A percentile compares a stretch with the other conserved stretches of the same genome.
Conservation (phyloP, 2,329 filamentous ascomycete genomes). For the Hymenoscyphus infarciens region DNA sequence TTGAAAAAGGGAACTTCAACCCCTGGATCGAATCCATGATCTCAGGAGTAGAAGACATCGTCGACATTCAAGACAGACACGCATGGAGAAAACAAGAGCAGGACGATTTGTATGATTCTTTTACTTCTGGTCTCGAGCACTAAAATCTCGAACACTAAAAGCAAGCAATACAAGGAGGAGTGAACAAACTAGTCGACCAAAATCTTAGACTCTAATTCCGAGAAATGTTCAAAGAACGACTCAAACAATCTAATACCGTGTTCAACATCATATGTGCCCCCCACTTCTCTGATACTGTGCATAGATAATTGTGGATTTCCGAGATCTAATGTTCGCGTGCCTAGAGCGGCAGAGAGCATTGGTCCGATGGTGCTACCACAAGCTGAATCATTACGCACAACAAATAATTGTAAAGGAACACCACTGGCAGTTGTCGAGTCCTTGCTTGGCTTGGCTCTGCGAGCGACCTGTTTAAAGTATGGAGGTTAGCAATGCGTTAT, state of each 20-base stretch:
- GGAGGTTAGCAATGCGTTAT: not conserved
- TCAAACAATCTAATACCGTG: conserved; percentile 83
- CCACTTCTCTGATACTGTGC: conserved; percentile 95
- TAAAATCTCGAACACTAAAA: not conserved
- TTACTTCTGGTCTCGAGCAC: not conserved
- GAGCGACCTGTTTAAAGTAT: conserved; percentile 50
- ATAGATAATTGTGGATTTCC: conserved; percentile 94
- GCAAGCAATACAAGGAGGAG: not conserved
- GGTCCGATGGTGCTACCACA: conserved; percentile 97
- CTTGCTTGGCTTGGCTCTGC: conserved; percentile 49
- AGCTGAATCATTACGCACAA: conserved; percentile 90
- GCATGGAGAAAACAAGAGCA: not conserved
- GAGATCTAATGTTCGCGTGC: conserved; percentile 83
- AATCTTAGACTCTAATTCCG: conserved; percentile 77
- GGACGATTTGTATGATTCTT: not conserved
- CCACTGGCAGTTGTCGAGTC: conserved; percentile 50
- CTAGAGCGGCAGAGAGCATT: conserved; percentile 86
- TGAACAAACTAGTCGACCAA: conserved; percentile 62
- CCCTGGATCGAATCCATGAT: not conserved
- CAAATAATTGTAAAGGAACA: conserved; percentile 91
- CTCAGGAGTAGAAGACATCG: not conserved
- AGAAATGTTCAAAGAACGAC: conserved; percentile 81
- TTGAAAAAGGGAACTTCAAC: not conserved
- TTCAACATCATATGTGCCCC: conserved; percentile 82
- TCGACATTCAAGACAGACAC: not conserved